A percentile compares a stretch with the other conserved stretches of the same genome.
phyloP scores from a whole-genome alignment of 169 alveolate species.

The Plasmodium vinckei region DNA sequence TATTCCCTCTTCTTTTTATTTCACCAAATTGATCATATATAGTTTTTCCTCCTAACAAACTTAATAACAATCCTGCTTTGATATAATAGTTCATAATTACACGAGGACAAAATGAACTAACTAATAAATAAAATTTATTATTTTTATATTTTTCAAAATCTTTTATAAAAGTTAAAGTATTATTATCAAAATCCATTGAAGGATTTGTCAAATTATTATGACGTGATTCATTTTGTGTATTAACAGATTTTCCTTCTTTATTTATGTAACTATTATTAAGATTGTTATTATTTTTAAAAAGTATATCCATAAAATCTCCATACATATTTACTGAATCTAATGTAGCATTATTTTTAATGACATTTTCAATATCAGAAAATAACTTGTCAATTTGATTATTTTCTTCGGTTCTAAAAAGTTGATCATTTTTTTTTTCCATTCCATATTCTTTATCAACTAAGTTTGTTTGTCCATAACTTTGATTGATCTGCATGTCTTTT shows the following conservation, averaged over 20 bases:
- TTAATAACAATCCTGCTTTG: slow-evolving; percentile 81
- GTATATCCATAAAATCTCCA: no score
- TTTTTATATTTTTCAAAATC: slow-evolving; percentile 79
- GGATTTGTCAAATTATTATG: neutral
- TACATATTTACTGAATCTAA: no score
- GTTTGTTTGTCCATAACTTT: no score
- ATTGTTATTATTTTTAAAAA: no score
- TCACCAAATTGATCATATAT: slow-evolving; percentile 72
- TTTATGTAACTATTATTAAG: no score
- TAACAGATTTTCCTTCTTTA: neutral
- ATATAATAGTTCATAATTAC: slow-evolving; percentile 46
- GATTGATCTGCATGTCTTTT: no score
- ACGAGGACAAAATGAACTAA: slow-evolving; percentile 81
- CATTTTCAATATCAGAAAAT: no score
- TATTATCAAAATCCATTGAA: slow-evolving; percentile 18
- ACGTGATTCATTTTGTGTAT: slow-evolving; percentile 1
- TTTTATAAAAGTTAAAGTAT: slow-evolving; percentile 59
- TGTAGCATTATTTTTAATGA: no score
- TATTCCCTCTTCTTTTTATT: slow-evolving; percentile 79
- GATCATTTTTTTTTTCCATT: no score
- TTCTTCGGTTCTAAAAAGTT: no score
- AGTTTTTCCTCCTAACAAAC: slow-evolving; percentile 82
- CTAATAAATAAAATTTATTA: slow-evolving; percentile 79
- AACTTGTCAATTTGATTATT: no score
- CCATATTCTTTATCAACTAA: no score